Evolutionary conservation across 1,284 basidiomycete genomes (phyloP), one percentile per base, ranked within the genome.

Genomic region (Inonotus hispidus): DNA sequence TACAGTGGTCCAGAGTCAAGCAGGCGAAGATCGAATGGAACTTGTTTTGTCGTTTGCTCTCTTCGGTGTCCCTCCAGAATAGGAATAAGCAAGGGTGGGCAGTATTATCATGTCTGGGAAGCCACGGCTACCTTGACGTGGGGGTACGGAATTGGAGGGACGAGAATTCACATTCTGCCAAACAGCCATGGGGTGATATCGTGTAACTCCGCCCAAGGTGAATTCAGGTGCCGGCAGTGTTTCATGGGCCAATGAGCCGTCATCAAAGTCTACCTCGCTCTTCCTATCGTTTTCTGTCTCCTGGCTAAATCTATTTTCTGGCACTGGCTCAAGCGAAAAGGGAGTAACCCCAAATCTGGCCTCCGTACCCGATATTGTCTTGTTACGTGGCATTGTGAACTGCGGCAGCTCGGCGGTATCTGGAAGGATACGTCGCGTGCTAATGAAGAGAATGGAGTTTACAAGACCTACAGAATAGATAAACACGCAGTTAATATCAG

Each of bases 401-500:
- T 59, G 35, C 5, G 64, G 64, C 10, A 66, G 57, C 27, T 56
- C 23, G 6, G 47, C 38, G 2, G 61, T 63, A 46, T 57, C 55
- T 8, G 64, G 66, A n/a, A 67, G 53, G 35, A 62, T 54, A 3
- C 47, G 53, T 11, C 61, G 55, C 32, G 66, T 68, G 19, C 45
- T 54, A 21, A 61, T 53, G 61, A 67, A 66, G 2, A 68, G 50
- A 39, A 67, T 37, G 3, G 63, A 54, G 57, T 68, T 68, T 35
- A 67, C 64, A 19, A 67, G 62, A 16, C 63, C 63, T 64, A 19
- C n/a, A 8, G 32, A 32, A 7, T 32, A 23, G 21, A 23, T 6
- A 47, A 37, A 29, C 5, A 27, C 10, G 32, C 19, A 23, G 27
- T 53, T 35, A 23, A 32, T 16, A 54, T 45, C 37, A 19, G 35